Conservation (phyloP, 2,329 filamentous ascomycete genomes). For the Fusarium nematophilum region DNA sequence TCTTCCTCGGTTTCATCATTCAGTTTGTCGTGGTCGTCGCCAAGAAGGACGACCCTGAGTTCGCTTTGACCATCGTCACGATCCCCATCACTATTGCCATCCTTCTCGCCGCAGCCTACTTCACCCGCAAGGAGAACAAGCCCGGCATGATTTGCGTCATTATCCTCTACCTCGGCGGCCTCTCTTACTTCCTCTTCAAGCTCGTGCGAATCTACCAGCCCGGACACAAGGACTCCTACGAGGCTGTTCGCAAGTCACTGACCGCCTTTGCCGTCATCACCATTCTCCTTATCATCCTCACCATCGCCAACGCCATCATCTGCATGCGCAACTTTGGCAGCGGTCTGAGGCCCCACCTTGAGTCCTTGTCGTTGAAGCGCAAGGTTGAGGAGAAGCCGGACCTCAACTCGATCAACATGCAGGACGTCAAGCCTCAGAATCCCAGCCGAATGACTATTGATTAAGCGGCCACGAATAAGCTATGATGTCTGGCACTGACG, state of each 20-base stretch:
- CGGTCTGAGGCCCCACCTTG: conserved; percentile 88
- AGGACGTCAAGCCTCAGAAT: conserved; percentile 67
- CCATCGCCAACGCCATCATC: conserved; percentile 85
- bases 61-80: conserved; percentile 86
- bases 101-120: conserved; percentile 84
- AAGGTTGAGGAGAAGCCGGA: conserved; percentile 66
- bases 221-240: conserved; percentile 69
- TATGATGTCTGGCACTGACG: conserved; percentile 7
- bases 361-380: conserved; percentile 57
- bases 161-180: conserved; percentile 85
- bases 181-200: conserved; percentile 98
- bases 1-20: conserved; percentile 98
- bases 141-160: conserved; percentile 82
- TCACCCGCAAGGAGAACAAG: conserved; percentile 85
- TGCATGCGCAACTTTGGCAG: conserved; percentile 93
- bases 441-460: conserved; percentile 72
- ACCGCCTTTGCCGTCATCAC: conserved; percentile 96
- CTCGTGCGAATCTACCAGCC: conserved; percentile 92
- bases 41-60: conserved; percentile 75
- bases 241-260: conserved; percentile 83
- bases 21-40: conserved; percentile 96
- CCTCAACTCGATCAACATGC: conserved; percentile 65
- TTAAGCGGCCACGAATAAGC: conserved; percentile 48
- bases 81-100: conserved; percentile 93
- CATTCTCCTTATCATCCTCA: conserved; percentile 86